A percentile compares a stretch with the other conserved stretches of the same genome.
phyloP scores from a whole-genome alignment of 352 stramenopile genomes.

The Pseudoperonospora humuli region DNA sequence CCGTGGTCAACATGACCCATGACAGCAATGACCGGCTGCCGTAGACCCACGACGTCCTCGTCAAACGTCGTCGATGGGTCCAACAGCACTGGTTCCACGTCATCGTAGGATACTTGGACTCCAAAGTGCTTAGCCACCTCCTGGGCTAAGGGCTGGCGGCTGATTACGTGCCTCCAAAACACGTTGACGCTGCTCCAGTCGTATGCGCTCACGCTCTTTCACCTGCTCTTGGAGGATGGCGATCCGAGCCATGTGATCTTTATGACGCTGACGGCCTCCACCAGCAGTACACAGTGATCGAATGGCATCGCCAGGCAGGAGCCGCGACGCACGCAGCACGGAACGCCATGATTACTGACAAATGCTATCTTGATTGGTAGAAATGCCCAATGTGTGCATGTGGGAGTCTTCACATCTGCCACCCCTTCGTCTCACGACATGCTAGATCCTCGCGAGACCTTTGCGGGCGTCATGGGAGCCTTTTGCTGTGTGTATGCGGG shows the following conservation, averaged over 20 bases:
- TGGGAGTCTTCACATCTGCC: not conserved
- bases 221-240: slow-evolving; percentile 6
- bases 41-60: slow-evolving; percentile 21
- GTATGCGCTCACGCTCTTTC: slow-evolving; percentile 6
- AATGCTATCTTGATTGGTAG: not conserved
- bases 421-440: slow-evolving; percentile 22
- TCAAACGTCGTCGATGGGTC: slow-evolving; percentile 9
- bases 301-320: not conserved
- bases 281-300: slow-evolving; percentile 26
- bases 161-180: slow-evolving; percentile 17
- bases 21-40: slow-evolving; percentile 96
- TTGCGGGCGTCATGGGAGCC: slow-evolving; percentile 62
- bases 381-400: not conserved
- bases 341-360: not conserved
- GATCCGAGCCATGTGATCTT: slow-evolving; percentile 18
- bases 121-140: slow-evolving; percentile 42
- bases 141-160: slow-evolving; percentile 24
- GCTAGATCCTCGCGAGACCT: slow-evolving; percentile 71
- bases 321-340: not conserved
- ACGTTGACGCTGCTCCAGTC: slow-evolving; percentile 14
- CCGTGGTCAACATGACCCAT: slow-evolving; percentile 99
- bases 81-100: slow-evolving; percentile 46
- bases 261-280: slow-evolving; percentile 16
- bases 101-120: slow-evolving; percentile 41
- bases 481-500: slow-evolving; percentile 81